phyloP scores from a whole-genome alignment of 2,329 filamentous ascomycete genomes.

The Fusarium anguioides region DNA sequence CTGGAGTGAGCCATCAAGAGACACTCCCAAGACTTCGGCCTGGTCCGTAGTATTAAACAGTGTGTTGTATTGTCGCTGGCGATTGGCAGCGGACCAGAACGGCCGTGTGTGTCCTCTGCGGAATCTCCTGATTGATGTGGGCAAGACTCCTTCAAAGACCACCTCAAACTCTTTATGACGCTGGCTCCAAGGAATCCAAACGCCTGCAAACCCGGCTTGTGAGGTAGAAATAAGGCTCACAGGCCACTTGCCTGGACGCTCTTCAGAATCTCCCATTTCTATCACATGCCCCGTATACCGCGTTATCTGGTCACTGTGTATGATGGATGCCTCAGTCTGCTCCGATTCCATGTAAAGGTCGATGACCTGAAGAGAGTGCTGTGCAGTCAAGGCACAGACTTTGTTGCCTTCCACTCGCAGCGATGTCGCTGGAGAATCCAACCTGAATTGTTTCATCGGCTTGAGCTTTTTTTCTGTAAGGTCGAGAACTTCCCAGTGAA shows the following conservation, averaged over 20 bases:
- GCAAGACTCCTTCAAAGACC: slow-evolving; percentile 68
- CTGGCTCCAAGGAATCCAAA: slow-evolving; percentile 61
- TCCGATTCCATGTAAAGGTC: slow-evolving; percentile 56
- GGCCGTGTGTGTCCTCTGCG: slow-evolving; percentile 64
- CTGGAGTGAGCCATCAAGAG: slow-evolving; percentile 75
- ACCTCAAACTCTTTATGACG: slow-evolving; percentile 56
- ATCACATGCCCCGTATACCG: slow-evolving; percentile 60
- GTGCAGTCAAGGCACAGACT: slow-evolving; percentile 62
- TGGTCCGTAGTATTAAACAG: slow-evolving; percentile 57
- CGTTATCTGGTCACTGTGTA: slow-evolving; percentile 60
- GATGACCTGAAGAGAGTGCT: slow-evolving; percentile 67
- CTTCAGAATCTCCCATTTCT: slow-evolving; percentile 53
- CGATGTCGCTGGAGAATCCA: slow-evolving; percentile 65
- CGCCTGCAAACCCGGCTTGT: slow-evolving; percentile 59
- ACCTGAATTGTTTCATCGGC: slow-evolving; percentile 56
- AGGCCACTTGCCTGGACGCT: slow-evolving; percentile 48
- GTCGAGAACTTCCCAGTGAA: slow-evolving; percentile 69
- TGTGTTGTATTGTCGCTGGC: slow-evolving; percentile 54
- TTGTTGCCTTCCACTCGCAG: slow-evolving; percentile 60
- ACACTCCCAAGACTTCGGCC: slow-evolving; percentile 70
- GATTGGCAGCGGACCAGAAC: slow-evolving; percentile 57
- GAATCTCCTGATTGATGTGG: slow-evolving; percentile 67
- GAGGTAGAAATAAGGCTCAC: slow-evolving; percentile 62
- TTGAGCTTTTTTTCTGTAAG: slow-evolving; percentile 62
- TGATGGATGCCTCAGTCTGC: slow-evolving; percentile 50